Base-by-base conservation (phyloP, 2,329 filamentous ascomycete genomes). In the Achaetomium macrosporum region DNA sequence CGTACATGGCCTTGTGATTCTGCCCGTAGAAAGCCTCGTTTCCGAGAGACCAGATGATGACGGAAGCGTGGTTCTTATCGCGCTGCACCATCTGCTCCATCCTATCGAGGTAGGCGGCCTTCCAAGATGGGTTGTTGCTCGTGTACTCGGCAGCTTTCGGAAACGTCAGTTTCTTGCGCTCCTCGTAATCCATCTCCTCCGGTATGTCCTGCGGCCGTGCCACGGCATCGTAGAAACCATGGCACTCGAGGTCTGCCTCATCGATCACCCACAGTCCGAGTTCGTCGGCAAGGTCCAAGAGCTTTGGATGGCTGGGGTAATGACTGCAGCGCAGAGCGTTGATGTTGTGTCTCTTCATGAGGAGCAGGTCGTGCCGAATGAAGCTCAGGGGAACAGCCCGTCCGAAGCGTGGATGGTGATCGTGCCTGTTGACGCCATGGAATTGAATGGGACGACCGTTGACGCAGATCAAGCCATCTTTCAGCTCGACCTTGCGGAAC, bases 11-110 rank as follows among this genome's bases (percentile, higher is more conserved):
- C 42, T 73, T 74, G 61, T 85, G 82, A 62, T 89, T 88, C 9
- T 72, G 70, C 0, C 85, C 85, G 61, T 86, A 88, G 63, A 87
- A 88, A 0, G 84, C 79, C 63, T 89, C 85, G 61, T 89, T 89
- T 0, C 85, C 86, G 0, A 89, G 71, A 43, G 81, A 85, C 86
- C 86, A 89, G 40, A 88, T 78, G 45, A 89, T 81, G 46, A 89
- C 74, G n/a, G 76, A 83, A 0, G 85, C 67, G 58, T 88, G 82
- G 53, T 88, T 84, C 68, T 87, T 87, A 65, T 88, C 84, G 15
- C 86, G 75, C 60, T 83, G 76, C 0, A 89, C 74, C 51, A 88
- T 68, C 50, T 85, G 81, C 31, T 73, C 68, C 52, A 83, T 81
- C 3, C 86, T 79, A 64, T 89, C 85, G 1, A 89, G 63, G 57